These are phyloP conservation scores for Lachnellula cervina DNA, from an alignment of 2,329 filamentous ascomycete species.

Conservation along the genomic window DNA sequence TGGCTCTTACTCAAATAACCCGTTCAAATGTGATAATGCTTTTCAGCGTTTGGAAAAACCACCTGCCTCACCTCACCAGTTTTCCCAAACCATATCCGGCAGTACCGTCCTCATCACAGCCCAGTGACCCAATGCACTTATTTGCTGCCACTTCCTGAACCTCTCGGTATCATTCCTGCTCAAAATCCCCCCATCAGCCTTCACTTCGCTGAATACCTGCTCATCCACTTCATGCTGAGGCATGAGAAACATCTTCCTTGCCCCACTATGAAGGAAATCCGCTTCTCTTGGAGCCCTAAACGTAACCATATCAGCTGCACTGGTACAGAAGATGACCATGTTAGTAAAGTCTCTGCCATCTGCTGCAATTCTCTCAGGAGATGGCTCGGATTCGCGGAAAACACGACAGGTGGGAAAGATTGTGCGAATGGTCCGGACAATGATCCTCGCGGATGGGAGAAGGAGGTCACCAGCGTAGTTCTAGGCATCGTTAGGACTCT, in stretches of 20 bases:
- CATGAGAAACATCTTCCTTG: conserved; percentile 63
- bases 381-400: conserved; percentile 69
- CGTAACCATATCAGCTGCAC: conserved; percentile 35
- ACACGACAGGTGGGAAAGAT: conserved; percentile 89
- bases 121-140: conserved; percentile 84
- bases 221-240: conserved; percentile 64
- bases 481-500: conserved; percentile 38
- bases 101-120: conserved; percentile 81
- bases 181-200: conserved; percentile 49
- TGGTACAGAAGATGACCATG: conserved; percentile 84
- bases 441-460: conserved; percentile 68
- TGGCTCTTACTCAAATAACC: too few relatives aligned
- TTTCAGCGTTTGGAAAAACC: too few relatives aligned
- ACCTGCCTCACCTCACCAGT: conserved; percentile 62
- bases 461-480: conserved; percentile 92
- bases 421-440: conserved; percentile 74
- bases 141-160: conserved; percentile 66
- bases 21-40: too few relatives aligned
- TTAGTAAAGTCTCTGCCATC: conserved; percentile 76
- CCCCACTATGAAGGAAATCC: conserved; percentile 70
- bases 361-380: conserved; percentile 43
- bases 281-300: conserved; percentile 62
- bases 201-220: conserved; percentile 22
- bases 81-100: conserved; percentile 76
- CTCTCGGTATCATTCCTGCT: conserved; percentile 58